Conservation (phyloP, 495 filamentous ascomycete genomes). For the Trichocladium uniseriatum region DNA sequence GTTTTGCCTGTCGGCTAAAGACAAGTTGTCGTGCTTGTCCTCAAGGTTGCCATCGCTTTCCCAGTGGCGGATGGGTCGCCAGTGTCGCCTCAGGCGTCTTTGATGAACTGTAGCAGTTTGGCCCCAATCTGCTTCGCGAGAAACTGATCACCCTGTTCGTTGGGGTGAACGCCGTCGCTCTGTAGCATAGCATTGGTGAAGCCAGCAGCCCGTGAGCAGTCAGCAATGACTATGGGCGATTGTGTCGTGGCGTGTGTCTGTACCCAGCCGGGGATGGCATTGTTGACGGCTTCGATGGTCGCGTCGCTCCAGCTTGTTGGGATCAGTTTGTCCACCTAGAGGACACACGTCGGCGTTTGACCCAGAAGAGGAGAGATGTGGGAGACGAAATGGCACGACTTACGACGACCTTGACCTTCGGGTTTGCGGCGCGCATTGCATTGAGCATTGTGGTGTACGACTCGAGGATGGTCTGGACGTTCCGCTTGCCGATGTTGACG, state of each 20-base stretch:
- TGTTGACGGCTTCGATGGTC: constrained; percentile 26
- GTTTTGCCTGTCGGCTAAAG: too few relatives aligned
- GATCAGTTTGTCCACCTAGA: constrained; percentile 25
- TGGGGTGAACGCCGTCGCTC: constrained; percentile 29
- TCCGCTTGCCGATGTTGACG: constrained; percentile 21
- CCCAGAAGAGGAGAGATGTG: not conserved
- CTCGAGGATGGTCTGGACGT: constrained; percentile 25
- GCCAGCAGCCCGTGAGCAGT: constrained; percentile 18
- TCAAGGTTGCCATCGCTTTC: too few relatives aligned
- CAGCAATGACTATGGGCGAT: constrained; percentile 28
- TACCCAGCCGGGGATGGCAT: constrained; percentile 26
- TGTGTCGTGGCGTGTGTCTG: constrained; percentile 18
- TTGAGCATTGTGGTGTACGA: constrained; percentile 27
- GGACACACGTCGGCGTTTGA: not conserved
- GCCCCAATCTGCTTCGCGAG: constrained; percentile 21
- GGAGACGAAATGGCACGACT: too few relatives aligned
- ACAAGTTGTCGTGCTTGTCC: too few relatives aligned
- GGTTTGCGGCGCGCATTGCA: constrained; percentile 26
- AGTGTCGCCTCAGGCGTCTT: not conserved
- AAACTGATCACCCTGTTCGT: constrained; percentile 25
- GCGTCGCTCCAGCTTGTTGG: constrained; percentile 21
- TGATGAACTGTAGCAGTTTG: constrained; percentile 15
- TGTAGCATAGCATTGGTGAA: constrained; percentile 20
- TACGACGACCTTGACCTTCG: constrained; percentile 27
- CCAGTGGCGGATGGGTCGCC: too few relatives aligned